Base-by-base conservation (phyloP, 2,329 filamentous ascomycete genomes). In the Alternaria brassicae region DNA sequence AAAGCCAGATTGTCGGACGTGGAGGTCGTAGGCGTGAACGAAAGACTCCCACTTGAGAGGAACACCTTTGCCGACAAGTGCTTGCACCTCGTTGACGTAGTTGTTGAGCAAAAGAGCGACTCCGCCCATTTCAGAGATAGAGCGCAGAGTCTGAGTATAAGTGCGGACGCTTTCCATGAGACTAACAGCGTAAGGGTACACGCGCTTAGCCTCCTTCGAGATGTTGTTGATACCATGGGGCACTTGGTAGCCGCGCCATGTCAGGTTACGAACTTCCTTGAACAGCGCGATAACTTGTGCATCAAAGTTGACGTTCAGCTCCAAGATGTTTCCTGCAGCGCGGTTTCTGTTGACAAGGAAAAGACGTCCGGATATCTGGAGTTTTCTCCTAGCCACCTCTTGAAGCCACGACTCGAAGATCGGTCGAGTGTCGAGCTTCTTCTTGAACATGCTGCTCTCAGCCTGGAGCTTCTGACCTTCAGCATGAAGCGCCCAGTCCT, bases 81-180 rank as follows among this genome's bases (percentile, higher is more conserved):
- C 82, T 72, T 97, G 93, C 1, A 95, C 92, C 62, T 97, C 92
- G 66, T 96, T 97, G 67, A 93, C 88, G 74, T 98, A 96, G 23
- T 94, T 93, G 73, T 91, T 93, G 23, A 99, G 84, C 21, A 99
- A 83, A 48, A 96, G 89, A 1, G 93, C 88, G 58, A 97, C 93
- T 66, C 94, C 91, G 10, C 89, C 86, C 91, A 99, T 94, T 54
- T 90, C 87, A 17, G 88, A 84, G 60, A 99, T 96, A 50, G 91
- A 88, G 28, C 92, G 89, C 68, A 90, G 89, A 0, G 93, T 97
- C 78, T 98, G 94, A 2, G 92, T 87, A 64, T 96, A 90, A 0
- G 93, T 98, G 58, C 93, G 88, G n/a, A 98, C 92, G 72, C 93
- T 98, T 80, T 99, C 95, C 93, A 99, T 99, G 67, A 99, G 81